Evolutionary conservation across 768 basidiomycete species (phyloP).

Genomic region (Arthromyces matolae): DNA sequence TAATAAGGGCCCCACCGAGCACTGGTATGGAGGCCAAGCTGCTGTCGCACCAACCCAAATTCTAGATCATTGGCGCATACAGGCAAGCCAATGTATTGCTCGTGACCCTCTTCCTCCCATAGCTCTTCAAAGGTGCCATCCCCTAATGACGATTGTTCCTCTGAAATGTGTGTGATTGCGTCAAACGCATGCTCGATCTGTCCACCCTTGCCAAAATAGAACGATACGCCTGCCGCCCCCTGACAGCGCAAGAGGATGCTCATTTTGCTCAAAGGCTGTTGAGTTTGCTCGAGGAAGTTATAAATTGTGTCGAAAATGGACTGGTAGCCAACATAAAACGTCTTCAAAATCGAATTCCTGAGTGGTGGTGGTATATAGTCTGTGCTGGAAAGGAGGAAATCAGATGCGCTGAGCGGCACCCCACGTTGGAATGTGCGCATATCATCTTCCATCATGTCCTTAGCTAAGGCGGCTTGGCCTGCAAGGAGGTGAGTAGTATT

Average conservation of each 20-base stretch:
- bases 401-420: no score
- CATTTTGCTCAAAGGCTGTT: not conserved
- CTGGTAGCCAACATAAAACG: constrained; percentile 26
- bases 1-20: constrained; percentile 14
- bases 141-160: constrained; percentile 22
- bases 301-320: constrained; percentile 19
- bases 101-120: constrained; percentile 18
- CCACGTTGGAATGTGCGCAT: no score
- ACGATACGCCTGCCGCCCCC: not conserved
- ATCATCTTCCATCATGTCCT: no score
- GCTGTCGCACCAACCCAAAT: constrained; percentile 23
- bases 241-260: not conserved
- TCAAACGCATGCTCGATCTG: constrained; percentile 24
- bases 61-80: constrained; percentile 25
- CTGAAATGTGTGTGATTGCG: constrained; percentile 21
- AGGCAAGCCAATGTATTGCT: constrained; percentile 14
- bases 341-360: constrained; percentile 10
- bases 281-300: constrained; percentile 10
- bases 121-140: constrained; percentile 16
- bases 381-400: no score
- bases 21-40: constrained; percentile 21
- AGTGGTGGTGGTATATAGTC: constrained; percentile 6
- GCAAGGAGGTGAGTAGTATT: no score
- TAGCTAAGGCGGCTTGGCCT: no score
- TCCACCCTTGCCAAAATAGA: constrained; percentile 26